Base-by-base conservation (phyloP, 768 basidiomycete species). In the Piloderma croceum region DNA sequence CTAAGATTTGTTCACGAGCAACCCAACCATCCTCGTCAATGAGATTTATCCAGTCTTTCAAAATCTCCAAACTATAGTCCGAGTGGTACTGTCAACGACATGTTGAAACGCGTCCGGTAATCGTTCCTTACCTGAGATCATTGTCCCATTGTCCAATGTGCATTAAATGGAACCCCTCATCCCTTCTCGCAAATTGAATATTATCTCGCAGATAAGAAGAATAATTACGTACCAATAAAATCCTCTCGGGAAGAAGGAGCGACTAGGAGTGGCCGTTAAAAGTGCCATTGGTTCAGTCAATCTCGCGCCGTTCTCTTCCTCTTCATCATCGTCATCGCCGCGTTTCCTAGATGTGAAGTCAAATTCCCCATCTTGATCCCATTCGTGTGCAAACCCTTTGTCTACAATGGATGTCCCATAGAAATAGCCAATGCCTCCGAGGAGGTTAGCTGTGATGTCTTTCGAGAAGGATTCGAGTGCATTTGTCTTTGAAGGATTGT, bases 1-100 rank as follows among this genome's bases (percentile, higher is more conserved):
- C 93, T 0, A 98, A 74, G 43, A 98, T 97, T 61, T 98, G 93
- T 62, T 98, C 93, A 19, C 93, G 75, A 2, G 81, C 94, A 31
- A 98, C 88, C 93, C 93, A 98, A 2, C 93, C 93, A 49, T 96
- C 77, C 24, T 87, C 85, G 56, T 98, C 91, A 41, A 96, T 89
- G 34, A 97, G 73, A 46, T 80, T 67, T 36, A 96, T 79, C 93
- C 93, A 98, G 46, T 81, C 77, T 54, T 81, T 82, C 27, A 98
- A 67, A 43, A 98, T 96, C 56, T 91, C 86, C 22, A 96, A 71
- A 50, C 91, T 90, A 45, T 22, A 24, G 32, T 45, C 12, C 24
- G 25, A 34, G 34, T 6, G 24, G 39, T 42, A 41, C 7, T 11
- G 22, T 34, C 31, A 20, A 27, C 11, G 12, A 15, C 11, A 39